Percentiles rank a stretch among this genome's conserved stretches.
Conservation (phyloP, 345 rosid species). For the Populus euphratica region DNA sequence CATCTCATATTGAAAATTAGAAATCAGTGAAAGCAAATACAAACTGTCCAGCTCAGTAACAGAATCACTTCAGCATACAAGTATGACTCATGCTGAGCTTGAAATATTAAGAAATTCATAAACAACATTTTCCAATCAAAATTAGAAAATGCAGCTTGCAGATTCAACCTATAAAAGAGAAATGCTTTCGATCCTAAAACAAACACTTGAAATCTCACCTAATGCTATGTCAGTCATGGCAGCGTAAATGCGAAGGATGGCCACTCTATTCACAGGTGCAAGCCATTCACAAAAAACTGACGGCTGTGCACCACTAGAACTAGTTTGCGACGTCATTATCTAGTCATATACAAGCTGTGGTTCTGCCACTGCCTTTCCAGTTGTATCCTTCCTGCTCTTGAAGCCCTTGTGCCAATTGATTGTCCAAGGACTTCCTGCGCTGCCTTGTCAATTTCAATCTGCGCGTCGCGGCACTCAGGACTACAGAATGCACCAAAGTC, state of each 20-base stretch:
- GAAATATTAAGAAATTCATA: neutral
- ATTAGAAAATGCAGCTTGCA: neutral
- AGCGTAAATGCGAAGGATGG: neutral
- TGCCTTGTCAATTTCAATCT: slow-evolving; percentile 15
- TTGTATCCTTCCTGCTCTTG: neutral
- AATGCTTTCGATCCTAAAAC: slow-evolving; percentile 14
- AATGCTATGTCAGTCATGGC: slow-evolving; percentile 2
- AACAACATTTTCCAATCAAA: neutral
- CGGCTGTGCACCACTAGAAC: slow-evolving; percentile 18
- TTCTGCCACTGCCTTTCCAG: neutral
- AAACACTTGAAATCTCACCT: neutral
- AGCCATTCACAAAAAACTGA: slow-evolving; percentile 30
- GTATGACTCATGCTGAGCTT: neutral
- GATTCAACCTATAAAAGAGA: neutral
- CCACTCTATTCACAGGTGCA: slow-evolving; percentile 12
- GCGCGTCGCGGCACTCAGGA: slow-evolving; percentile 27
- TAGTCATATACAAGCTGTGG: neutral
- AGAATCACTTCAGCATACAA: neutral
- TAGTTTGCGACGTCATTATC: neutral
- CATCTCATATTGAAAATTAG: neutral
- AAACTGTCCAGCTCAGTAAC: neutral
- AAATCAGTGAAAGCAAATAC: neutral
- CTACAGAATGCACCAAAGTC: slow-evolving; percentile 32
- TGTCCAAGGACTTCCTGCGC: slow-evolving; percentile 13
- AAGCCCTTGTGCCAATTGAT: neutral